Conservation (phyloP, 495 filamentous ascomycete genomes). For the Pseudevernia furfuracea region DNA sequence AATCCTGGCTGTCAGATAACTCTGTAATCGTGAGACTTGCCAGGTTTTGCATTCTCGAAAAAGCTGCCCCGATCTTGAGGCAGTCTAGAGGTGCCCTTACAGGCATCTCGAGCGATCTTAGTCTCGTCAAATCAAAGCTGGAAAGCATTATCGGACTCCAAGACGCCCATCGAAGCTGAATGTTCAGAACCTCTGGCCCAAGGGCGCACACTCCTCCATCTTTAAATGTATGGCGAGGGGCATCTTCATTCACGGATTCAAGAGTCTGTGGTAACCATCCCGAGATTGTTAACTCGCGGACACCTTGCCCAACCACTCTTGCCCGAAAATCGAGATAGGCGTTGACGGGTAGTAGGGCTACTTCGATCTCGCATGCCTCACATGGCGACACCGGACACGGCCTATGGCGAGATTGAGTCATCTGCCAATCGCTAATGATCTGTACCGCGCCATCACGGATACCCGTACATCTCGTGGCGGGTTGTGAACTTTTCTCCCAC, state of each 20-base stretch:
- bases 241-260: background rate
- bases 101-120: background rate
- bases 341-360: background rate
- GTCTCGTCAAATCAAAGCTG: background rate
- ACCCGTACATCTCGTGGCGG: background rate
- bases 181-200: background rate
- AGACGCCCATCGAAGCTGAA: background rate
- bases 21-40: background rate
- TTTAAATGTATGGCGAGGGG: background rate
- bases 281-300: background rate
- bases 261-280: background rate
- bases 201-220: background rate
- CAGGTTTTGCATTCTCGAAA: background rate
- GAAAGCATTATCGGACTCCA: constrained; percentile 1
- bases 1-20: background rate
- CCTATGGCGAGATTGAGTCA: background rate
- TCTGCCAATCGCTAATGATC: background rate
- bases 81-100: background rate
- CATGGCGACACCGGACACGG: background rate
- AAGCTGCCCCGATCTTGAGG: background rate
- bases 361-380: background rate
- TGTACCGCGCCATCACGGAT: background rate
- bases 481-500: background rate
- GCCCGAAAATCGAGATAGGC: background rate
- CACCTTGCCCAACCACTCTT: background rate